These are phyloP conservation scores for Akebia trifoliata DNA, from an alignment of 164 flowering plant species.

Conservation along the genomic window DNA sequence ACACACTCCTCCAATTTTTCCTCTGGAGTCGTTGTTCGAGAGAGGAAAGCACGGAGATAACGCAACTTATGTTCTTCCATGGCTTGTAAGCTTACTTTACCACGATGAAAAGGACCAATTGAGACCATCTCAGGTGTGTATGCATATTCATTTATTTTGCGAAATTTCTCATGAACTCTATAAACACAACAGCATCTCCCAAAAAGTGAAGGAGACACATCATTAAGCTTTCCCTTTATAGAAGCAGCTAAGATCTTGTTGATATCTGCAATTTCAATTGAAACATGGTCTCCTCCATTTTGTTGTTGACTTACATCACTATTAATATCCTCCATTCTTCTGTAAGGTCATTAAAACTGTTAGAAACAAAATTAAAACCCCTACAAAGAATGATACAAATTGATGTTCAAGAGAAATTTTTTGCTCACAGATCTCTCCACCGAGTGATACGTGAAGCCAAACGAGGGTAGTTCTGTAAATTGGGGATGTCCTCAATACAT, in stretches of 20 bases:
- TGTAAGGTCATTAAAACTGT: no score
- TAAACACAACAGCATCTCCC: slow-evolving; percentile 17
- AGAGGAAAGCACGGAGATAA: slow-evolving; percentile 19
- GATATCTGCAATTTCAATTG: neutral
- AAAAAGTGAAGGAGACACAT: neutral
- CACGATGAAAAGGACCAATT: slow-evolving; percentile 54
- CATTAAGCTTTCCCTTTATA: neutral
- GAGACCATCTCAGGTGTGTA: slow-evolving; percentile 44
- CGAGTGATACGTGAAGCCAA: no score
- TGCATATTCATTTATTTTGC: slow-evolving; percentile 33
- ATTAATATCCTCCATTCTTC: no score
- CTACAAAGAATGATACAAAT: no score
- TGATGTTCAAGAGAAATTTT: no score
- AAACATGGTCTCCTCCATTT: neutral
- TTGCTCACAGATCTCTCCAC: no score
- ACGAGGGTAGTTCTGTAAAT: no score
- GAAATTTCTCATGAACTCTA: slow-evolving; percentile 36
- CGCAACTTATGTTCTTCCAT: slow-evolving; percentile 52
- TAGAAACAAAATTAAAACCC: no score
- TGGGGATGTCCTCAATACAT: no score
- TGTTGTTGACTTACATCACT: neutral
- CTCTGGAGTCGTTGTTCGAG: slow-evolving; percentile 13
- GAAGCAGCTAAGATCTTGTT: neutral
- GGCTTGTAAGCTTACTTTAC: slow-evolving; percentile 22
- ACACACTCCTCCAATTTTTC: slow-evolving; percentile 18